These are phyloP conservation scores for Aspergillus neotritici DNA, from an alignment of 2,329 filamentous ascomycete genomes.

Conservation along the genomic window DNA sequence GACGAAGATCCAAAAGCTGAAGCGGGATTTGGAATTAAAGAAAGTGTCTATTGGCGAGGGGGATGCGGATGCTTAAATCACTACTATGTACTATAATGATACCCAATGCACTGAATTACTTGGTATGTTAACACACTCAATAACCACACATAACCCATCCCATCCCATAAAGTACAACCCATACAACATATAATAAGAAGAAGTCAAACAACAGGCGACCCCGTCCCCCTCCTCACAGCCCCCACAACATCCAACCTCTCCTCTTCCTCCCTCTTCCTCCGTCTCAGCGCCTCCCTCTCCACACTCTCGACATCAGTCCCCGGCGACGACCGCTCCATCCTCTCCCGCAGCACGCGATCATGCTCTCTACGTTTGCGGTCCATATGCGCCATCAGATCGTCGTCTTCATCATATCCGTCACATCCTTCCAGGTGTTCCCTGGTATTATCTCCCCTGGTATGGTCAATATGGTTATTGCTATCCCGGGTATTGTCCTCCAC, in stretches of 20 bases:
- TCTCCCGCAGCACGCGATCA: conserved; percentile 25
- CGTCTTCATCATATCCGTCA: conserved; percentile 28
- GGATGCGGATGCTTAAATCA: conserved; percentile 25
- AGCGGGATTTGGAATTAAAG: conserved; percentile 41
- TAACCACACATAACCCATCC: not conserved
- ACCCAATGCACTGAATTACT: not conserved
- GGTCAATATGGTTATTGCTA: no score
- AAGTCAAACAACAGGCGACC: conserved; percentile 19
- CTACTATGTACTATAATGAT: not conserved
- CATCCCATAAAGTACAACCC: no score
- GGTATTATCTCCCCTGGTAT: no score
- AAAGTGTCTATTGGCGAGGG: conserved; percentile 39
- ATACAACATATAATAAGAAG: no score
- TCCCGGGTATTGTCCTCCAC: conserved; percentile 18
- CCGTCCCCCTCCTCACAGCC: conserved; percentile 24
- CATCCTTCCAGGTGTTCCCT: conserved; percentile 13
- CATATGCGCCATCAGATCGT: conserved; percentile 28
- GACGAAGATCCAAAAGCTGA: conserved; percentile 39
- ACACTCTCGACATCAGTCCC: conserved; percentile 15
- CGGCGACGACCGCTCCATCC: conserved; percentile 17
- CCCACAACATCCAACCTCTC: conserved; percentile 24
- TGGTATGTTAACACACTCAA: not conserved
- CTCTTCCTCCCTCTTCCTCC: conserved; percentile 24
- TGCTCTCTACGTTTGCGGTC: conserved; percentile 32
- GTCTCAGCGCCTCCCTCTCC: conserved; percentile 22